A percentile compares a stretch with the other conserved stretches of the same genome.
Conservation (phyloP, 2,329 filamentous ascomycete species). For the Monascus ruber region DNA sequence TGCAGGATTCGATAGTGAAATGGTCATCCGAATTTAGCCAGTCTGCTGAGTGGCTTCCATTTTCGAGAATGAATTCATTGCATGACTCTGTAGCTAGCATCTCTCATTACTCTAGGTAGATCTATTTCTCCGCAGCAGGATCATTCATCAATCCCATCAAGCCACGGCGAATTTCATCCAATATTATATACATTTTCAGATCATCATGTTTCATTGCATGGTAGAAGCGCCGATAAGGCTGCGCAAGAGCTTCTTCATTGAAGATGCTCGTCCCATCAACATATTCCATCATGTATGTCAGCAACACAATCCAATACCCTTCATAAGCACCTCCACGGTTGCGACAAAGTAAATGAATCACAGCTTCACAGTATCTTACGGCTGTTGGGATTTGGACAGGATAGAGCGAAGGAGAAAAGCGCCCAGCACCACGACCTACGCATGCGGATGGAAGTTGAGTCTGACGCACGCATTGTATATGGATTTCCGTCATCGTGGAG, state of each 20-base stretch:
- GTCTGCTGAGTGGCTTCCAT: not conserved
- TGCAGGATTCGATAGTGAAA: slow-evolving; percentile 21
- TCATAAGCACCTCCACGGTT: slow-evolving; percentile 4
- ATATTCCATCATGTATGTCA: slow-evolving; percentile 12
- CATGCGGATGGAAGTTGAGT: slow-evolving; percentile 1
- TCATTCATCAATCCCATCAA: not conserved
- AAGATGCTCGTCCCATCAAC: slow-evolving; percentile 9
- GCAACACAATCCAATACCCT: slow-evolving; percentile 10
- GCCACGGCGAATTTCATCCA: slow-evolving; percentile 7
- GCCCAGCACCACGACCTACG: slow-evolving; percentile 6
- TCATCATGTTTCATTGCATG: slow-evolving; percentile 8
- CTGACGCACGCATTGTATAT: slow-evolving; percentile 2
- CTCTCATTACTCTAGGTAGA: no score
- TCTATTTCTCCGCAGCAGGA: not conserved
- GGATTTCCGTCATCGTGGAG: not conserved
- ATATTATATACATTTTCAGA: slow-evolving; percentile 7
- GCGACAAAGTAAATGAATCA: slow-evolving; percentile 11
- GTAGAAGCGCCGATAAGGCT: slow-evolving; percentile 8
- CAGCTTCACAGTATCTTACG: slow-evolving; percentile 8
- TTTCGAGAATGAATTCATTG: not conserved
- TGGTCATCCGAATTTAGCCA: slow-evolving; percentile 7
- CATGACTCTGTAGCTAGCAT: no score
- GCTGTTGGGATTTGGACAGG: slow-evolving; percentile 8
- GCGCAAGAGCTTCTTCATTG: slow-evolving; percentile 6
- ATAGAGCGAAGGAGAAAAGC: slow-evolving; percentile 3